Percentiles rank a stretch among this genome's conserved stretches.
These are phyloP conservation scores for Acacia pycnantha DNA, from an alignment of 331 rosid genomes.

Conservation along the genomic window DNA sequence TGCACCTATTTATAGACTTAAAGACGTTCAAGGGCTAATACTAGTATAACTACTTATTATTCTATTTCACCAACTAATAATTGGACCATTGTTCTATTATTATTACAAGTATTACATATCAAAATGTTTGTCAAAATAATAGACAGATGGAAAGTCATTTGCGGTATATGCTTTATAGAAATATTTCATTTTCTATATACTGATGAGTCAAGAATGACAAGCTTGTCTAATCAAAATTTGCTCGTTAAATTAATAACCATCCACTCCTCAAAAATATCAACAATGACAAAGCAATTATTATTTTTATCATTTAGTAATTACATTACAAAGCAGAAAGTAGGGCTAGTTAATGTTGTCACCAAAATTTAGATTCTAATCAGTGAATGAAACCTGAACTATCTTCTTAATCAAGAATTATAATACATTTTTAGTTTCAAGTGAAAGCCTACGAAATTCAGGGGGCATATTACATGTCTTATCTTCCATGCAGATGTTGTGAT, in stretches of 20 bases:
- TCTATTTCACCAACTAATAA: background rate
- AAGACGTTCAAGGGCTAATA: background rate
- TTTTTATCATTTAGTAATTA: background rate
- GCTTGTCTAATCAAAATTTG: background rate
- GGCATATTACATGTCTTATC: constrained; percentile 1
- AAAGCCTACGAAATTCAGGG: constrained; percentile 9
- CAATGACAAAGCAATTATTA: background rate
- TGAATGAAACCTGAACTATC: background rate
- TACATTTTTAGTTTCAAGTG: constrained; percentile 4
- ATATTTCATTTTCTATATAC: background rate
- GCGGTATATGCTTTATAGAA: background rate
- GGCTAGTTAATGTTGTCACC: background rate
- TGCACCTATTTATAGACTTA: background rate
- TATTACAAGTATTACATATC: too few species aligned
- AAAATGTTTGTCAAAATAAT: background rate
- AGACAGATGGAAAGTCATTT: background rate
- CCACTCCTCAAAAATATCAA: background rate
- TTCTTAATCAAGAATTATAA: constrained; percentile 1
- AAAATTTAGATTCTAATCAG: background rate
- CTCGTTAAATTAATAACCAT: background rate
- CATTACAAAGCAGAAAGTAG: background rate
- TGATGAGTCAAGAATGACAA: background rate
- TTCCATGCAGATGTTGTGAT: background rate
- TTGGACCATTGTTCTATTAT: too few species aligned
- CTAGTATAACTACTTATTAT: background rate